phyloP scores from a whole-genome alignment of 1,284 basidiomycete species.

The Heterobasidion irregulare region DNA sequence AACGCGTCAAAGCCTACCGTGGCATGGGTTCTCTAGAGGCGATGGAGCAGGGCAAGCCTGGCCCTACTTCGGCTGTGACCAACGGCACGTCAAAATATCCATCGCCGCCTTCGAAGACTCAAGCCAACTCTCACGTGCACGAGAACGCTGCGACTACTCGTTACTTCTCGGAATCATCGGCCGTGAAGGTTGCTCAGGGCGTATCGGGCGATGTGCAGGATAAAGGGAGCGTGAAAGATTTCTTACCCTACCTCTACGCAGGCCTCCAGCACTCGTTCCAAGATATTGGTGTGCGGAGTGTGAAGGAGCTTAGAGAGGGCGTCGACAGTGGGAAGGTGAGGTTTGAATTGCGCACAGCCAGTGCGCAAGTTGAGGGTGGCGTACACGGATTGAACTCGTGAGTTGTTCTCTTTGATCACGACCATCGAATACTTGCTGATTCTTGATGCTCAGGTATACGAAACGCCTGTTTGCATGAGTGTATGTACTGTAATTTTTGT shows the following conservation, averaged over 20 bases:
- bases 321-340: slow-evolving; percentile 66
- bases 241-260: slow-evolving; percentile 87
- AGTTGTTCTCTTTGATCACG: slow-evolving; percentile 19
- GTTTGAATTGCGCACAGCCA: slow-evolving; percentile 93
- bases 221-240: slow-evolving; percentile 90
- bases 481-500: background rate
- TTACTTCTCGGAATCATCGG: slow-evolving; percentile 94
- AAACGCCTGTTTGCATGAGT: slow-evolving; percentile 47
- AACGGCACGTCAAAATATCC: slow-evolving; percentile 30
- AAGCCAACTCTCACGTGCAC: slow-evolving; percentile 20
- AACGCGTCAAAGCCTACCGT: slow-evolving; percentile 97
- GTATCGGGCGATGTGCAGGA: slow-evolving; percentile 97
- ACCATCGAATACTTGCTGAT: background rate
- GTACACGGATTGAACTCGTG: slow-evolving; percentile 90
- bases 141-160: slow-evolving; percentile 96
- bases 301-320: slow-evolving; percentile 53
- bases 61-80: slow-evolving; percentile 17
- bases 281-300: slow-evolving; percentile 79
- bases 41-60: slow-evolving; percentile 80
- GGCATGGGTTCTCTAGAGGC: slow-evolving; percentile 91
- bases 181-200: slow-evolving; percentile 96
- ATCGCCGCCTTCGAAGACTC: slow-evolving; percentile 16
- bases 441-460: slow-evolving; percentile 33
- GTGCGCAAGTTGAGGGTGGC: slow-evolving; percentile 93
- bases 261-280: slow-evolving; percentile 96